A percentile compares a stretch with the other conserved stretches of the same genome.
Conservation (phyloP, 768 basidiomycete genomes). For the Podaxis pistillaris region DNA sequence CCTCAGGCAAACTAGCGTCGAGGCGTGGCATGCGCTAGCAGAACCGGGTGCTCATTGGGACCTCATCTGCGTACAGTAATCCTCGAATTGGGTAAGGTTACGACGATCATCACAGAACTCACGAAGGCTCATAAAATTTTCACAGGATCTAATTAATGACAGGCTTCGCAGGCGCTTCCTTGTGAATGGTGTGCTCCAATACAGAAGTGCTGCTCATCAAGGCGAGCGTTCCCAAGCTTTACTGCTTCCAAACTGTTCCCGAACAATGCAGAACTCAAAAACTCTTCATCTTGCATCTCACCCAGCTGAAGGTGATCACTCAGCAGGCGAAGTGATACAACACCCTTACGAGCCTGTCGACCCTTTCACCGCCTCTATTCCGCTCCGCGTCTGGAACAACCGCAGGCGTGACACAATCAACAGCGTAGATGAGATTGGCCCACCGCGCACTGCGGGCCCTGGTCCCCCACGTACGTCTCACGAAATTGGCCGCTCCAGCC, state of each 20-base stretch:
- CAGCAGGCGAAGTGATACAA: neutral
- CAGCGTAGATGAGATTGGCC: conserved; percentile 6
- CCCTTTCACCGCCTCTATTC: conserved; percentile 8
- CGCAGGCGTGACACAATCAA: conserved; percentile 4
- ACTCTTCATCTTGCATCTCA: neutral
- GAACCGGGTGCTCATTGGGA: no score
- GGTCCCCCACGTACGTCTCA: neutral
- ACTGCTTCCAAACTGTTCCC: neutral
- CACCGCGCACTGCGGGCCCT: neutral
- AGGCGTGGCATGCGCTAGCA: no score
- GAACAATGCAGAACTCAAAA: neutral
- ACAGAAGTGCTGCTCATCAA: neutral
- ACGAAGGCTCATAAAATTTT: no score
- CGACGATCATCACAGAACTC: no score
- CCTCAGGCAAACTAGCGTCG: no score
- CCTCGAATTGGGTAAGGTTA: no score
- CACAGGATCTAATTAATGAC: neutral
- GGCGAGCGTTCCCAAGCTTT: neutral
- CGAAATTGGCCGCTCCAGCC: neutral
- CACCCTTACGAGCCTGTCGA: conserved; percentile 6
- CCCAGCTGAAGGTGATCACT: neutral
- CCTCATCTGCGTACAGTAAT: no score
- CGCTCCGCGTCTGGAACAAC: neutral
- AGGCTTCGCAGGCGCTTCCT: neutral
- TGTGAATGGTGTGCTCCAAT: neutral